Conservation (phyloP, 1,284 basidiomycete genomes). For the Naganishia albida region DNA sequence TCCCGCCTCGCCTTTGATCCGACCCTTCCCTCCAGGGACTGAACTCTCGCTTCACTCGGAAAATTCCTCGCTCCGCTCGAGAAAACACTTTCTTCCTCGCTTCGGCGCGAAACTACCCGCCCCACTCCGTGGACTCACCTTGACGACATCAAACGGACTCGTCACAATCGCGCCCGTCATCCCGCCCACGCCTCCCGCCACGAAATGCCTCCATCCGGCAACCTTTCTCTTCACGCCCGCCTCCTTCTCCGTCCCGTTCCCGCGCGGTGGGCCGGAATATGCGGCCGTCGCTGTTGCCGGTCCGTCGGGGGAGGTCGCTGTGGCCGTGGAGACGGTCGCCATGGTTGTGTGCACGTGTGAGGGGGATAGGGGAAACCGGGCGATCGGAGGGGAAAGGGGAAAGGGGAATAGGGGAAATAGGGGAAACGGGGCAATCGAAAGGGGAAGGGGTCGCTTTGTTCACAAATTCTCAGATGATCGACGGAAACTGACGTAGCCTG, state of each 20-base stretch:
- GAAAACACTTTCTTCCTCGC: background rate
- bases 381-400: background rate
- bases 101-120: background rate
- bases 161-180: conserved; percentile 98
- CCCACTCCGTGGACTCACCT: conserved; percentile 53
- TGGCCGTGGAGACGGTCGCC: conserved; percentile 24
- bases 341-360: conserved; percentile 2
- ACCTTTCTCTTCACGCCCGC: conserved; percentile 59
- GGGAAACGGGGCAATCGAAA: background rate
- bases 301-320: conserved; percentile 25
- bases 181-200: conserved; percentile 86
- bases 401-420: too few relatives aligned
- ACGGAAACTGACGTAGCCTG: too few relatives aligned
- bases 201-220: conserved; percentile 80
- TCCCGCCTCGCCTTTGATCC: too few relatives aligned
- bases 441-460: background rate
- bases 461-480: too few relatives aligned
- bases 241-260: background rate
- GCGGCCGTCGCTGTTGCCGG: conserved; percentile 27
- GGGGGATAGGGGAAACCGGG: background rate
- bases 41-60: background rate
- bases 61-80: background rate
- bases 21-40: background rate
- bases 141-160: conserved; percentile 96
- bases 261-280: conserved; percentile 17